phyloP scores from a whole-genome alignment of 2,329 filamentous ascomycete species.

The Magnaporthiopsis incrustans region DNA sequence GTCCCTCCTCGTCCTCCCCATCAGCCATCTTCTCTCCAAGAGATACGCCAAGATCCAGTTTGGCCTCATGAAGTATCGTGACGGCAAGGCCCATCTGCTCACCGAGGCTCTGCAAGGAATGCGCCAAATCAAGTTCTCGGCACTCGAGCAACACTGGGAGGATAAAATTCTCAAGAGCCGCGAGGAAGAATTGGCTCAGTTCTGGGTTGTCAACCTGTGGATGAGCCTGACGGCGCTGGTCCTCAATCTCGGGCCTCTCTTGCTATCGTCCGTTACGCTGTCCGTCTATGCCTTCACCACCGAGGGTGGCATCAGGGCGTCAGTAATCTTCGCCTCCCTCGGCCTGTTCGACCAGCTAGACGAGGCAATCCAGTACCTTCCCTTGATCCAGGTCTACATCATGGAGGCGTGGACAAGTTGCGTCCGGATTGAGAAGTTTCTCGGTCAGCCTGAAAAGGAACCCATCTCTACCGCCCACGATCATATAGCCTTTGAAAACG shows the following conservation, averaged over 20 bases:
- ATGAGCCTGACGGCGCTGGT: constrained; percentile 22
- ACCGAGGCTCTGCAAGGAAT: constrained; percentile 28
- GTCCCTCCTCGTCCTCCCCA: constrained; percentile 19
- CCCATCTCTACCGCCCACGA: constrained; percentile 18
- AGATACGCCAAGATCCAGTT: constrained; percentile 23
- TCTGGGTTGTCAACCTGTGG: constrained; percentile 23
- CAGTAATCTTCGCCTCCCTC: constrained; percentile 27
- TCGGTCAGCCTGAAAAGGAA: constrained; percentile 22
- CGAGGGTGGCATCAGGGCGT: constrained; percentile 22
- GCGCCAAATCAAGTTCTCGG: constrained; percentile 30
- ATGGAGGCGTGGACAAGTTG: constrained; percentile 28
- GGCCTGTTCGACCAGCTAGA: constrained; percentile 27
- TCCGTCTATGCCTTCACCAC: constrained; percentile 24
- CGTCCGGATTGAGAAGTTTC: constrained; percentile 25
- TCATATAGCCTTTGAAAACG: constrained; percentile 20
- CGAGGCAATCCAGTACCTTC: constrained; percentile 23
- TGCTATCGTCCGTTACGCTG: constrained; percentile 25
- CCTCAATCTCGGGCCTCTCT: constrained; percentile 23
- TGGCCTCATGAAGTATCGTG: constrained; percentile 26
- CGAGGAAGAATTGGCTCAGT: constrained; percentile 26
- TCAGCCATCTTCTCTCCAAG: constrained; percentile 22
- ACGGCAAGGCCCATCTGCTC: constrained; percentile 26
- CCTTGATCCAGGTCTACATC: constrained; percentile 25
- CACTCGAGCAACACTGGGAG: constrained; percentile 26
- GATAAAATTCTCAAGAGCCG: constrained; percentile 24